These are phyloP conservation scores for sorghum (Sorghum bicolor) DNA, from an alignment of 176 grass and related monocot genomes.

Conservation along the genomic window Sorghum_bicolor_NCBIv3 NC_012875.2:61138501-61139000, in stretches of 20 bases:
- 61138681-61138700: conserved; percentile 68
- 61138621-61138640: conserved; percentile 60
- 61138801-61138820: conserved; percentile 60
- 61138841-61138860: not conserved
- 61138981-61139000: conserved; percentile 60
- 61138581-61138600: conserved; percentile 74
- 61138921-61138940: not conserved
- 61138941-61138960: conserved; percentile 45
- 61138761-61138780: conserved; percentile 52
- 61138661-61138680: conserved; percentile 59
- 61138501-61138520: conserved; percentile 72
- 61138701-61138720: conserved; percentile 66
- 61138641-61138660: conserved; percentile 15
- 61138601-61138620: conserved; percentile 61
- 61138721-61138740: conserved; percentile 46
- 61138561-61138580: conserved; percentile 72
- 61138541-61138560: conserved; percentile 53
- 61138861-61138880: not conserved
- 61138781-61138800: conserved; percentile 64
- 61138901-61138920: not conserved
- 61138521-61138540: conserved; percentile 56
- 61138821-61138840: conserved; percentile 41
- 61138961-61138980: conserved; percentile 70
- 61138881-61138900: not conserved
- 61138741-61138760: conserved; percentile 48